These are phyloP conservation scores for Thielaviopsis cerberus DNA, from an alignment of 2,329 filamentous ascomycete species.

Conservation along the genomic window DNA sequence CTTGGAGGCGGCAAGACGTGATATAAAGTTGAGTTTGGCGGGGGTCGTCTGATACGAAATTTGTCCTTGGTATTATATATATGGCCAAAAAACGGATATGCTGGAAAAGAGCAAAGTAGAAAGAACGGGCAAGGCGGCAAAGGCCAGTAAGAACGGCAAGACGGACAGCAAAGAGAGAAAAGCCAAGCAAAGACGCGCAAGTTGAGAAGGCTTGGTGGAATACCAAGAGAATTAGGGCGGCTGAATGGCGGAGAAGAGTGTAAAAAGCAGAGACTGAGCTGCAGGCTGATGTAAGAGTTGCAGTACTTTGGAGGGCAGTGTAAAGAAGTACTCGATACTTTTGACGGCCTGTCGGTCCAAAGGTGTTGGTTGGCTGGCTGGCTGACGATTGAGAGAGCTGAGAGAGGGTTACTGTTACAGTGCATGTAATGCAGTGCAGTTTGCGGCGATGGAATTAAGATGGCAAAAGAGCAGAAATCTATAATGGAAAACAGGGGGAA, in stretches of 20 bases:
- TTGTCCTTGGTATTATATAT: neutral
- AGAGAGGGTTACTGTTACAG: neutral
- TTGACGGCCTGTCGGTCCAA: neutral
- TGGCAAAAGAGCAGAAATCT: neutral
- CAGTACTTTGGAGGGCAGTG: neutral
- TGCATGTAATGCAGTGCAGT: neutral
- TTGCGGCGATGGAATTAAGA: neutral
- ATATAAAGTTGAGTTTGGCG: neutral
- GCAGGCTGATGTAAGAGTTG: neutral
- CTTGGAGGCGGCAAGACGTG: neutral
- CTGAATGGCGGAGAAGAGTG: neutral
- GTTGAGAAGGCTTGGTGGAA: neutral
- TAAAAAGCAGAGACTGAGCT: neutral
- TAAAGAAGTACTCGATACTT: neutral
- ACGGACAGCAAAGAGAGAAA: neutral
- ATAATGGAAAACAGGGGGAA: neutral
- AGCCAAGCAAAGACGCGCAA: conserved; percentile 6
- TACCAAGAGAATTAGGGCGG: neutral
- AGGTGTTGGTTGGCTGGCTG: neutral
- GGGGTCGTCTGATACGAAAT: neutral
- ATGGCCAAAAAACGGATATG: neutral
- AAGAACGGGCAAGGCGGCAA: neutral
- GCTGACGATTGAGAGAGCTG: neutral
- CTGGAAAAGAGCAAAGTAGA: neutral
- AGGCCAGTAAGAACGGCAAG: neutral